Conservation (phyloP, 2,329 filamentous ascomycete species). For the Botryotinia convoluta region DNA sequence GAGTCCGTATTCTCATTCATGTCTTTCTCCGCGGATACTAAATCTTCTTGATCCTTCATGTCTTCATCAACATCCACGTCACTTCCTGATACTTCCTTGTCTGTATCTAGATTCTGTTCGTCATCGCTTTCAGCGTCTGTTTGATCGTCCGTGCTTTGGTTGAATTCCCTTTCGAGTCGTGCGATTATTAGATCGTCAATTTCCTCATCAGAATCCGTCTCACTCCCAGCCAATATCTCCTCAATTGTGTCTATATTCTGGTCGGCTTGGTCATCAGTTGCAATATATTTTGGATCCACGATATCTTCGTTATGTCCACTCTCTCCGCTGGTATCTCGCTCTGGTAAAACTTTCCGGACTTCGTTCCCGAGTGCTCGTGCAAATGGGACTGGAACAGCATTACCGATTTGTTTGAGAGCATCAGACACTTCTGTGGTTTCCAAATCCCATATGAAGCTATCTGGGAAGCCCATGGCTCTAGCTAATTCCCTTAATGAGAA, state of each 20-base stretch:
- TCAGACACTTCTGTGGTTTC: constrained; percentile 1
- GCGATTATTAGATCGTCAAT: background rate
- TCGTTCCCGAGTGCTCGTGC: constrained; percentile 1
- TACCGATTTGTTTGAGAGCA: constrained; percentile 12
- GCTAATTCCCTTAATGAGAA: constrained; percentile 24
- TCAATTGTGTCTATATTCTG: rapidly evolving
- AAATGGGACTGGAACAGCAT: constrained; percentile 16
- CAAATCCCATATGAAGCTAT: constrained; percentile 24
- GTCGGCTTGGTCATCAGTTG: background rate
- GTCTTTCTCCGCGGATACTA: background rate
- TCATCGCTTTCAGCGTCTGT: background rate
- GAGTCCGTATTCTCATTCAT: too few species aligned
- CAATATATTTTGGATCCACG: too few species aligned
- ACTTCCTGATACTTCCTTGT: background rate
- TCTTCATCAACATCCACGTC: background rate
- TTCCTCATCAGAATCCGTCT: background rate
- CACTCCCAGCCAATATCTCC: background rate
- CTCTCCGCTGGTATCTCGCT: too few species aligned
- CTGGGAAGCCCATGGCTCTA: constrained; percentile 25
- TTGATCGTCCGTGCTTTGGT: background rate
- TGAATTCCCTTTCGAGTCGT: background rate
- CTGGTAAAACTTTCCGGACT: constrained; percentile 1
- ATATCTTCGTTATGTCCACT: background rate
- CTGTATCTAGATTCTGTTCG: background rate
- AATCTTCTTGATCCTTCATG: background rate